phyloP scores from a whole-genome alignment of 1,139 yeast species.

The Cylindricascospora bacillispora region DNA sequence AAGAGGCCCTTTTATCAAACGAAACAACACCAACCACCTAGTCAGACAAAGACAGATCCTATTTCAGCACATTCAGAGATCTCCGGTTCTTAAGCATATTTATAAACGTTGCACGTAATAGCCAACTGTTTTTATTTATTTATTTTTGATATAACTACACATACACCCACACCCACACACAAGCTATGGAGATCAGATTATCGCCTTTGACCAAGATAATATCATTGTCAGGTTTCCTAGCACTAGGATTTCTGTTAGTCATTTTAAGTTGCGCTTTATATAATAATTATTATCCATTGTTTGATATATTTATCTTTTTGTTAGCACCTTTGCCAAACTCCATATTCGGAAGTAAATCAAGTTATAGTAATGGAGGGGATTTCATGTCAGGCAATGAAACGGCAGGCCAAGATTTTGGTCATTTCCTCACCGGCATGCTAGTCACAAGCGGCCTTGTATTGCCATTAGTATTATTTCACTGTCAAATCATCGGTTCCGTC shows the following conservation, averaged over 20 bases:
- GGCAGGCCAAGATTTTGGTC: slow-evolving; percentile 45
- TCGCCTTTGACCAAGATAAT: slow-evolving; percentile 58
- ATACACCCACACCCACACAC: too few relatives aligned
- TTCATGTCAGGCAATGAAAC: slow-evolving; percentile 53
- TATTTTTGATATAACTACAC: too few relatives aligned
- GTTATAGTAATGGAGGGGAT: slow-evolving; percentile 32
- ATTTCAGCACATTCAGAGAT: too few relatives aligned
- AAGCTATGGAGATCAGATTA: slow-evolving; percentile 22
- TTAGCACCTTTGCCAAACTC: slow-evolving; percentile 63
- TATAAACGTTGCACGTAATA: too few relatives aligned
- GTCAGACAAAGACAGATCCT: too few relatives aligned
- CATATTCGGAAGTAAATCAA: slow-evolving; percentile 31
- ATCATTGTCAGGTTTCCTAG: slow-evolving; percentile 55
- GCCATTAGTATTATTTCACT: slow-evolving; percentile 54
- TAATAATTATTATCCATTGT: slow-evolving; percentile 57
- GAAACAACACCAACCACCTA: too few relatives aligned
- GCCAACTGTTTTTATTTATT: too few relatives aligned
- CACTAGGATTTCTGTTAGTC: slow-evolving; percentile 62
- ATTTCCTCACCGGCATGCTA: slow-evolving; percentile 51
- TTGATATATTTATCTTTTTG: slow-evolving; percentile 47
- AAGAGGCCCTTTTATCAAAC: too few relatives aligned
- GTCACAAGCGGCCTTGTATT: slow-evolving; percentile 57
- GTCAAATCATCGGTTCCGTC: slow-evolving; percentile 40
- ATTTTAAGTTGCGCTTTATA: slow-evolving; percentile 62
- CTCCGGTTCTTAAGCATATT: too few relatives aligned